Base-by-base conservation (phyloP, 192 early-diverging fungal genomes). In the Cladochytrium replicatum region DNA sequence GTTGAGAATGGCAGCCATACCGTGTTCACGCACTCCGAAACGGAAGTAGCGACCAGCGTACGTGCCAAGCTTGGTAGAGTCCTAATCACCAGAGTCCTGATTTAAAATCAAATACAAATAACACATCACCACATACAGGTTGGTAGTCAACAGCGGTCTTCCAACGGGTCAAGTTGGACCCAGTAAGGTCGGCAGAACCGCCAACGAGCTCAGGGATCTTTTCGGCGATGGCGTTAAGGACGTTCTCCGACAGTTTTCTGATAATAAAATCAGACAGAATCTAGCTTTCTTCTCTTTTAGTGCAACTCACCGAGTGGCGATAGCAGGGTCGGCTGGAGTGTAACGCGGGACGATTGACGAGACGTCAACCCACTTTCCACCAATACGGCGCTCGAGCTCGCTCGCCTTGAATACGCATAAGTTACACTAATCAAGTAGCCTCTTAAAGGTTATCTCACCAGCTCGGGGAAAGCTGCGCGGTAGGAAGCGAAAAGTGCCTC, bases 21-120 rank as follows among this genome's bases (percentile, higher is more conserved):
- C 93, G 58, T 97, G 93, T 67, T 99, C 95, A 64, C 95, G 88
- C 47, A 99, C 93, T 68, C 93, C 93, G 58, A 83, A 96, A 42
- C 91, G 86, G 59, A 96, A 57, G 62, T 93, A 93, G 13, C 89
- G 83, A 17, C 93, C 93, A 43, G 77, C 67, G 64, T 90, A 91
- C 47, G 64, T 69, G 54, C 91, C 93, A 55, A 92, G 69, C 4
- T 61, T 60, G 15, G 83, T 85, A 29, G 66, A 48, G 3, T 39
- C 39, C 29, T 60, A 52, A 43, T 50, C 11, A 44, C 19, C 19
- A 13, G 11, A 11, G 32, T 13, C 11, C 11, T 13, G 11, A 11
- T 28, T 13, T 47, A 43, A 43, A 42, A 47, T 29, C 6, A 42
- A 29, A 9, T 7, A 42, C 41, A 48, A 43, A 25, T 34, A 4